Conservation (phyloP, 306 rosid genomes). For the Glycine latifolia region DNA sequence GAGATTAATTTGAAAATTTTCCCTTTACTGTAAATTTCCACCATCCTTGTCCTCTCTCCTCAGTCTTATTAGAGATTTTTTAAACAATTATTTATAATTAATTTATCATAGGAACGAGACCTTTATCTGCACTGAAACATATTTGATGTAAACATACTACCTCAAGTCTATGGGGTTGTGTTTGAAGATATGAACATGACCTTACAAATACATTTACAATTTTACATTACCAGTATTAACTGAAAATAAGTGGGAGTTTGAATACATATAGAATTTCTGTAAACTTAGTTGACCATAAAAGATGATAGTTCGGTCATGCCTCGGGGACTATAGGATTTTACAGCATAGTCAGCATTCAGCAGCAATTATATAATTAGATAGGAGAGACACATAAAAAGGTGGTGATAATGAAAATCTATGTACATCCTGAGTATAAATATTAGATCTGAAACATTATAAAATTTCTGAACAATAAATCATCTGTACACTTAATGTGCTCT, state of each 20-base stretch:
- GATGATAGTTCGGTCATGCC: slow-evolving; percentile 8
- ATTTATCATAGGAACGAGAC: not conserved
- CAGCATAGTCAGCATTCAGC: slow-evolving; percentile 33
- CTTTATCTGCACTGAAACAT: not conserved
- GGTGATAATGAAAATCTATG: slow-evolving; percentile 25
- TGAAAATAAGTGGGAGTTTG: not conserved
- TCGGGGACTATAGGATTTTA: slow-evolving; percentile 5
- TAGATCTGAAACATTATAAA: slow-evolving; percentile 15
- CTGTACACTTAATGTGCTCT: slow-evolving; percentile 20
- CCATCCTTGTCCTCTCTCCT: slow-evolving; percentile 4
- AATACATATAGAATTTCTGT: slow-evolving; percentile 12
- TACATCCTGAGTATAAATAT: too few species aligned
- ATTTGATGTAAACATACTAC: slow-evolving; percentile 12
- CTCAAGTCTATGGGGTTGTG: not conserved
- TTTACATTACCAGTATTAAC: slow-evolving; percentile 1
- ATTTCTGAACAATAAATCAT: slow-evolving; percentile 28
- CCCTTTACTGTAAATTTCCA: not conserved
- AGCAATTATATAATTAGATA: slow-evolving; percentile 3
- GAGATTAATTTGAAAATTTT: slow-evolving; percentile 14
- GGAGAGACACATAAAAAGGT: slow-evolving; percentile 7
- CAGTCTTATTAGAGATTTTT: not conserved
- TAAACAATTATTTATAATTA: not conserved
- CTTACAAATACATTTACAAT: slow-evolving; percentile 26
- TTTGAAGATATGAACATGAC: slow-evolving; percentile 33
- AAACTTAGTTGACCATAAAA: slow-evolving; percentile 8